phyloP scores from a whole-genome alignment of 805 yeast genomes.

The Yarrowia sp. region DNA sequence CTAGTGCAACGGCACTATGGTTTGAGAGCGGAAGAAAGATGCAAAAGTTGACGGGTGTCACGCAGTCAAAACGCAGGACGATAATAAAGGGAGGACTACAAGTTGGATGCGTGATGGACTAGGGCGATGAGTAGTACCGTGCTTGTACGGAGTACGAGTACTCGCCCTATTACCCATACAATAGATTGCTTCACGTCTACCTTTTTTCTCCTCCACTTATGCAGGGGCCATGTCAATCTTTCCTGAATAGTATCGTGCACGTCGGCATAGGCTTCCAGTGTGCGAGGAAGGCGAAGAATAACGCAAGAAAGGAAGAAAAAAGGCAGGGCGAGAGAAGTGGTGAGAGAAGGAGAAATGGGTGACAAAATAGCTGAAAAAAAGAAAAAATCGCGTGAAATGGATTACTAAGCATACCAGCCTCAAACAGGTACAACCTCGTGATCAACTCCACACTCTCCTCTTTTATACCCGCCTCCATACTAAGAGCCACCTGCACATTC shows the following conservation, averaged over 20 bases:
- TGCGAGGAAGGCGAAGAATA: constrained; percentile 4
- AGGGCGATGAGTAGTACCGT: too few relatives aligned
- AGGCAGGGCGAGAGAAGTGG: background rate
- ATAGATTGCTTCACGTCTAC: background rate
- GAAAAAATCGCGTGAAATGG: too few relatives aligned
- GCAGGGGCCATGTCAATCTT: constrained; percentile 33
- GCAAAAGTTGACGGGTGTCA: too few relatives aligned
- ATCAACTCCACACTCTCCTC: background rate
- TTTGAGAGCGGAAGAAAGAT: background rate
- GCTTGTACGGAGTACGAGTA: too few relatives aligned
- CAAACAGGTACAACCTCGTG: too few relatives aligned
- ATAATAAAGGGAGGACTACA: too few relatives aligned
- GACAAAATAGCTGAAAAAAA: too few relatives aligned
- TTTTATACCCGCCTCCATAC: background rate
- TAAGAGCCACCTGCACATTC: background rate
- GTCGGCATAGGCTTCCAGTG: background rate
- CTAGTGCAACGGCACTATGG: background rate
- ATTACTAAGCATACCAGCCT: too few relatives aligned
- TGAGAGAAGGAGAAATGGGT: background rate
- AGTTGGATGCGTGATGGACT: too few relatives aligned
- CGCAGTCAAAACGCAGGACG: too few relatives aligned
- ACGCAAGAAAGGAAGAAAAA: background rate
- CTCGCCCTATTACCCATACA: too few relatives aligned
- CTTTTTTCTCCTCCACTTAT: background rate
- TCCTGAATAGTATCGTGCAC: background rate